These are phyloP conservation scores for Rhodamnia argentea DNA, from an alignment of 345 rosid genomes.

Conservation along the genomic window DNA sequence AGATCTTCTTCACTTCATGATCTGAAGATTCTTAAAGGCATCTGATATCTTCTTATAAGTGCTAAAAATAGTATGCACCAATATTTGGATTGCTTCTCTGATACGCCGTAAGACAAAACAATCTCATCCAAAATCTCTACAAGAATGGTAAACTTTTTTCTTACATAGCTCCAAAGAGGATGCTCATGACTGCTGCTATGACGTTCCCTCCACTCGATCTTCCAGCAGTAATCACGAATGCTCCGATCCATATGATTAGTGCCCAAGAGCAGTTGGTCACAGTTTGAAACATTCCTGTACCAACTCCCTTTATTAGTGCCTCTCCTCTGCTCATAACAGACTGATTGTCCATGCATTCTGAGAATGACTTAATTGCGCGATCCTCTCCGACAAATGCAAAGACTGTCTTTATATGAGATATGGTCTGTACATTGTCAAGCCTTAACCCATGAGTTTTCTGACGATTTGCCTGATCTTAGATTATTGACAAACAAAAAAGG, in stretches of 20 bases:
- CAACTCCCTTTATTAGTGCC: slow-evolving; percentile 57
- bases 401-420: slow-evolving; percentile 54
- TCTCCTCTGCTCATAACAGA: slow-evolving; percentile 34
- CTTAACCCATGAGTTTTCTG: not conserved
- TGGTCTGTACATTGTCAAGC: slow-evolving; percentile 14
- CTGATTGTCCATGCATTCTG: slow-evolving; percentile 33
- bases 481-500: not conserved
- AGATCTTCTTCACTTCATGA: not conserved
- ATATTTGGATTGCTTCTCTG: not conserved
- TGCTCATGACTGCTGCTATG: slow-evolving; percentile 52
- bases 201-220: slow-evolving; percentile 43
- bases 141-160: not conserved
- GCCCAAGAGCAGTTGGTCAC: slow-evolving; percentile 54
- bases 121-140: not conserved
- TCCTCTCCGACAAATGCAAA: slow-evolving; percentile 55
- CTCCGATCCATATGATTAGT: slow-evolving; percentile 50
- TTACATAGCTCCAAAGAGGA: slow-evolving; percentile 63
- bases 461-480: not conserved
- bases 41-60: not conserved
- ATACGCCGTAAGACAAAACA: not conserved
- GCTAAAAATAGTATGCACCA: not conserved
- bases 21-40: not conserved
- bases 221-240: slow-evolving; percentile 23
- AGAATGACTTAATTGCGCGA: slow-evolving; percentile 26
- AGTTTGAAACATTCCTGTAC: slow-evolving; percentile 47